Percentiles rank a stretch among this genome's conserved stretches.
phyloP scores from a whole-genome alignment of 129 eudicot genomes.

The Centella asiatica region DNA sequence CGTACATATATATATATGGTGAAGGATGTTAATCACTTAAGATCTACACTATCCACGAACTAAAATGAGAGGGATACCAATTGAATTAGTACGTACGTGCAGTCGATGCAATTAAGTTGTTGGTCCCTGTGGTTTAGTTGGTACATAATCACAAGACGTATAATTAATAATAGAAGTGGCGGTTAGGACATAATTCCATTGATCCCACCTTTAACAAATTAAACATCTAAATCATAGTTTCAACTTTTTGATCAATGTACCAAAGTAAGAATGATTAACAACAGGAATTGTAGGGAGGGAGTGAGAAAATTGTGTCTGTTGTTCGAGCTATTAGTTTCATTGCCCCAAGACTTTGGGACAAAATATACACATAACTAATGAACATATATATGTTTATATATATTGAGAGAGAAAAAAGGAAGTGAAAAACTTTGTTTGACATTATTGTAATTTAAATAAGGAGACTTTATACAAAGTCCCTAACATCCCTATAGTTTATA shows the following conservation, averaged over 20 bases:
- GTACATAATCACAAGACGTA: no score
- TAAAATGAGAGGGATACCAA: no score
- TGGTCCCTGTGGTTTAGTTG: neutral
- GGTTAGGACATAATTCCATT: neutral
- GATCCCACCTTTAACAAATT: neutral
- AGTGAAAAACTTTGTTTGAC: no score
- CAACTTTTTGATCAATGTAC: neutral
- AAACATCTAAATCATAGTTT: no score
- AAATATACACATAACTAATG: neutral
- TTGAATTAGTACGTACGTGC: neutral
- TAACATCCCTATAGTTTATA: no score
- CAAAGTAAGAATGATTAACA: neutral
- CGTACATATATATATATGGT: no score
- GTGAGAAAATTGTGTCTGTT: constrained; percentile 1
- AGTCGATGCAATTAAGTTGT: neutral
- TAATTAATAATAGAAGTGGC: neutral
- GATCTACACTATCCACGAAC: no score
- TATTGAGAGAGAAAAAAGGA: neutral
- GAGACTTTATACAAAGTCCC: no score
- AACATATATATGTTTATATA: neutral
- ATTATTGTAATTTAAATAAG: no score
- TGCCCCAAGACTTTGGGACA: neutral
- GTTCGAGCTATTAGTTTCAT: neutral
- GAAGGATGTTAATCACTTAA: no score
- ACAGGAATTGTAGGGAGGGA: neutral